Evolutionary conservation across 768 basidiomycete species (phyloP).

Genomic region (Phylloporus sp.): DNA sequence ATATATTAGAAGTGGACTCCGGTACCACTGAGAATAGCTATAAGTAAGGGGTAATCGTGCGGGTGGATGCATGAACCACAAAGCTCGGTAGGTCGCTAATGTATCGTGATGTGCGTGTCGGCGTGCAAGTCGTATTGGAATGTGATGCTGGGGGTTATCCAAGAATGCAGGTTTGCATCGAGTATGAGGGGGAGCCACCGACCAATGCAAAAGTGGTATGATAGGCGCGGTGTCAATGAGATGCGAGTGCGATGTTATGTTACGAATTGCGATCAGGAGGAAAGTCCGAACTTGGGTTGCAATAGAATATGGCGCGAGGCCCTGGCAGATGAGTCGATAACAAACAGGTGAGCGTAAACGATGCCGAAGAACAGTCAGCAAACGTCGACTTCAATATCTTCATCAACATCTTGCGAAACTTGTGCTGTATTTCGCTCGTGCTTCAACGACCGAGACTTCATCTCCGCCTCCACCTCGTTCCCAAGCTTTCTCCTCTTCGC

Average conservation of each 20-base stretch:
- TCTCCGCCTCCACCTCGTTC: slow-evolving; percentile 1
- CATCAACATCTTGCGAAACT: slow-evolving; percentile 16
- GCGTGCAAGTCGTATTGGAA: slow-evolving; percentile 1
- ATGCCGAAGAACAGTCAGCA: slow-evolving; percentile 14
- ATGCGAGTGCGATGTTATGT: slow-evolving; percentile 17
- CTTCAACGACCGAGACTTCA: not conserved
- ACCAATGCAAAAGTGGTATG: slow-evolving; percentile 18
- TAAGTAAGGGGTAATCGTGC: slow-evolving; percentile 22
- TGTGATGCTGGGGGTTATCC: slow-evolving; percentile 12
- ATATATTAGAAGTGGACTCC: slow-evolving; percentile 17
- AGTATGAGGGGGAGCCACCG: slow-evolving; percentile 1
- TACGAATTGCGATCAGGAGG: slow-evolving; percentile 1
- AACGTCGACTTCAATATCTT: slow-evolving; percentile 29
- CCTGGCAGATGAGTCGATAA: not conserved
- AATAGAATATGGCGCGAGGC: slow-evolving; percentile 2
- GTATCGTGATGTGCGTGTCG: slow-evolving; percentile 7
- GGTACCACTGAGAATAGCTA: slow-evolving; percentile 14
- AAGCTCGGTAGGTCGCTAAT: not conserved
- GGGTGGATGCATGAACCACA: slow-evolving; percentile 4
- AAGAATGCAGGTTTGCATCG: slow-evolving; percentile 14
- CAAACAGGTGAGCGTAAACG: not conserved
- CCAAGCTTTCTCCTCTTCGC: slow-evolving; percentile 48
- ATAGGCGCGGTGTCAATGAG: slow-evolving; percentile 9
- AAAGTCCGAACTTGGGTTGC: slow-evolving; percentile 1
- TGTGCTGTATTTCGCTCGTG: not conserved